Base-by-base conservation (phyloP, 148 eudicot species). In the Dianthus caryophyllus region DNA sequence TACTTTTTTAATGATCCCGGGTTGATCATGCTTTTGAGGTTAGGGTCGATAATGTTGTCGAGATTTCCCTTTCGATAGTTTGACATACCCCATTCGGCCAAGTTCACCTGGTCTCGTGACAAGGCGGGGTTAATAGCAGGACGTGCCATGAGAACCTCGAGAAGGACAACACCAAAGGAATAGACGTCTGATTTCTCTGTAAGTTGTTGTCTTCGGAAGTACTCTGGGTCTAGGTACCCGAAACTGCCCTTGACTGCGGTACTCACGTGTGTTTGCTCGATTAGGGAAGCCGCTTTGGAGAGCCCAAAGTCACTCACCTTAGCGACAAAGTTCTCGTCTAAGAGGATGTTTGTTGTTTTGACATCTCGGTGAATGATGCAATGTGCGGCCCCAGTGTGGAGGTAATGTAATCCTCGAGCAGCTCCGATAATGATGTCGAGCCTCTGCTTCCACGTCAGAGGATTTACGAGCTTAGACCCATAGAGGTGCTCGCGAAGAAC, bases 301-400 rank as follows among this genome's bases (percentile, higher is more conserved):
- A 84, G 70, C 1, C 91, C 86, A 15, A 86, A 86, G 54, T 86
- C 91, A 11, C 88, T 80, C 18, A 86, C 91, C 52, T 86, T 86
- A 0, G 91, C 84, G 2, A 84, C 88, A 9, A 84, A 82, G 10
- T 74, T 78, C 61, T 84, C 88, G 15, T 86, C 91, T 1, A 86
- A 65, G 41, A 86, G 77, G 6, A 86, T 86, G 67, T 86, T 86
- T 3, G 91, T 86, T 0, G 91, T 84, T 51, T 86, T 86, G 6
- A 86, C 91, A 65, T 86, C 86, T 0, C 91, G 75, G 64, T 86
- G 91, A 60, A 86, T 86, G 9, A 86, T 82, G 20, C 91, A 85
- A 47, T 86, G 88, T 0, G 86, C 64, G 0, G 91, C 84, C 0
- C 91, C 91, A 0, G 88, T 84, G 75, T 86, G 91, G 43, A 86